Base-by-base conservation (phyloP, 306 rosid species). In the Biancaea sappan region DNA sequence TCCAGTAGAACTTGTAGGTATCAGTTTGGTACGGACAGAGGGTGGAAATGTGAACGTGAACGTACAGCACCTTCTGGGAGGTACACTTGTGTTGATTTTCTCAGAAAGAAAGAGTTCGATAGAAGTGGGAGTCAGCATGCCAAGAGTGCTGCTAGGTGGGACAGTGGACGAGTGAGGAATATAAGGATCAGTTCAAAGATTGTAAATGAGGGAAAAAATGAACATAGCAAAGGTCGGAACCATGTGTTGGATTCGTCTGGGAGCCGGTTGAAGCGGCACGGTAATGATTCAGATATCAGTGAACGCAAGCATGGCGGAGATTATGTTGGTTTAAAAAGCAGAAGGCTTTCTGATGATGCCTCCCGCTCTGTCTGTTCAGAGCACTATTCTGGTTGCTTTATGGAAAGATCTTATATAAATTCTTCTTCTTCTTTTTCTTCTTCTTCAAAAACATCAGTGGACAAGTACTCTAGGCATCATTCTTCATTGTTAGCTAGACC, bases 121-220 rank as follows among this genome's bases (percentile, higher is more conserved):
- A 86, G 92, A 85, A 83, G 86, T 61, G 92, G 91, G 51, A 50
- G 71, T 79, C 93, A 83, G 87, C 86, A 78, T 68, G 63, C 72
- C 22, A 91, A 81, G 82, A 78, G 73, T 71, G 72, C 77, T 76
- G 71, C 88, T 77, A 88, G 94, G 84, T 88, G 94, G 97, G 98
- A 91, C 34, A 75, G 64, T 88, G 88, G 87, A 52, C 94, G 78
- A 28, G 91, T 86, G 73, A 82, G 92, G 82, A 85, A 35, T 56
- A 26, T 74, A 13, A 89, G 97, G 88, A 84, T 82, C 83, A 83
- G 90, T 87, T 94, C 98, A 4, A 91, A 94, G 84, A 83, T 86
- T 74, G 92, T 89, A 13, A 90, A 88, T 66, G 96, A 89, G 12
- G 92, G 87, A 24, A 88, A 85, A 85, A 82, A 78, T 72, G 90